Base-by-base conservation (phyloP, 2,329 filamentous ascomycete genomes). In the Sporothrix mexicana region DNA sequence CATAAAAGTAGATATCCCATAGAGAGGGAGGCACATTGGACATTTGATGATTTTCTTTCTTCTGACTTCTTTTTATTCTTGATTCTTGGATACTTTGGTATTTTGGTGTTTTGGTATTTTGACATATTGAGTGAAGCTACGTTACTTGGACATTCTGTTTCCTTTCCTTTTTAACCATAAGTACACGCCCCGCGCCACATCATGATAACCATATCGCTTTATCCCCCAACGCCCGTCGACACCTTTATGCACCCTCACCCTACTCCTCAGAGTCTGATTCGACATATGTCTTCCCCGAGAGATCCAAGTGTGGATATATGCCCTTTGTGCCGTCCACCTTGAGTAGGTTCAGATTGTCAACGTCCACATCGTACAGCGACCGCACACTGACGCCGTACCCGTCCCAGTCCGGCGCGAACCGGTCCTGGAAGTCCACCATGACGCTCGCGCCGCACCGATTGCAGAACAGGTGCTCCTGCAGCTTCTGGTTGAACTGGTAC, bases 381-480 rank as follows among this genome's bases (percentile, higher is more conserved):
- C 84, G 74, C 59, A 73, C 72, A 20, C 67, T 73, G 72, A 86
- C 80, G 3, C 84, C 85, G 74, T 84, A 86, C 0, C 74, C 74
- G 57, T 80, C 78, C 5, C 72, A 74, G 13, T 76, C 75, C 6
- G 78, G 77, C 69, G 73, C 74, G 20, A 72, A 67, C 2, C 71
- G 69, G 25, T 80, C 78, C n/a, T 76, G 73, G 74, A 85, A 85
- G 75, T 86, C 84, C 72, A 86, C 85, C 0, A 82, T 83, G 20
- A 86, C 78, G 74, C 83, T 85, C 41, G 82, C 78, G 15, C 85
- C 84, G 76, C 85, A 86, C 73, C 82, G 81, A 43, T 80, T 80
- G 73, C 85, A 86, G 75, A 86, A 86, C 79, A 86, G 81, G 76
- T 86, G 84, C 73, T 85, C 84, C 74, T 83, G 83, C 59, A 78